A percentile compares a stretch with the other conserved stretches of the same genome.
Conservation (phyloP, 768 basidiomycete genomes). For the Agrocybe praecox region DNA sequence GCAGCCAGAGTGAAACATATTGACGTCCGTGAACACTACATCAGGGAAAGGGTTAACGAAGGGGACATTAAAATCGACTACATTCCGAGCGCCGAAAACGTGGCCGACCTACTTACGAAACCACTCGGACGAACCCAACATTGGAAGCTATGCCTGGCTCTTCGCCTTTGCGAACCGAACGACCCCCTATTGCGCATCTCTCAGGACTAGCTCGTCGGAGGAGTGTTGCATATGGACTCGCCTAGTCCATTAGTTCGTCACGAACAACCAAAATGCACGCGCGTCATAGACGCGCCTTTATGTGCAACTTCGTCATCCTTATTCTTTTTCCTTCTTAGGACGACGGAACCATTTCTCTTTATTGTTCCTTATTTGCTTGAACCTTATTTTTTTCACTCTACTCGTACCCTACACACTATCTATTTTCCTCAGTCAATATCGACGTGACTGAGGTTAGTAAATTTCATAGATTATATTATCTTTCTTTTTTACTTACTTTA, state of each 20-base stretch:
- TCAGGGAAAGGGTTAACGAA: neutral
- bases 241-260: neutral
- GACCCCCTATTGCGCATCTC: neutral
- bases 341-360: neutral
- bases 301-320: neutral
- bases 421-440: neutral
- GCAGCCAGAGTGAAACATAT: constrained; percentile 10
- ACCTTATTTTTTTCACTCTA: neutral
- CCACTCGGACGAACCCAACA: constrained; percentile 3
- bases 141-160: neutral
- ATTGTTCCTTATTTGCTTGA: neutral
- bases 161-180: neutral
- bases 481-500: neutral
- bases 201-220: neutral
- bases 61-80: constrained; percentile 2
- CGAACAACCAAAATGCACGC: neutral
- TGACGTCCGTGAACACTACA: constrained; percentile 8
- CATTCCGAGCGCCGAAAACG: constrained; percentile 1
- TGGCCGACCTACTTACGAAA: constrained; percentile 8
- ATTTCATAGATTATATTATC: neutral
- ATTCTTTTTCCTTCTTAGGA: neutral
- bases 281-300: neutral
- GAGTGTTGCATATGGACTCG: neutral
- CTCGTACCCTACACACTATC: neutral
- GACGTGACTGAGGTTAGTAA: neutral